A percentile compares a stretch with the other conserved stretches of the same genome.
Evolutionary conservation across 345 rosid species (phyloP).

Genomic region (Litchi chinensis): DNA sequence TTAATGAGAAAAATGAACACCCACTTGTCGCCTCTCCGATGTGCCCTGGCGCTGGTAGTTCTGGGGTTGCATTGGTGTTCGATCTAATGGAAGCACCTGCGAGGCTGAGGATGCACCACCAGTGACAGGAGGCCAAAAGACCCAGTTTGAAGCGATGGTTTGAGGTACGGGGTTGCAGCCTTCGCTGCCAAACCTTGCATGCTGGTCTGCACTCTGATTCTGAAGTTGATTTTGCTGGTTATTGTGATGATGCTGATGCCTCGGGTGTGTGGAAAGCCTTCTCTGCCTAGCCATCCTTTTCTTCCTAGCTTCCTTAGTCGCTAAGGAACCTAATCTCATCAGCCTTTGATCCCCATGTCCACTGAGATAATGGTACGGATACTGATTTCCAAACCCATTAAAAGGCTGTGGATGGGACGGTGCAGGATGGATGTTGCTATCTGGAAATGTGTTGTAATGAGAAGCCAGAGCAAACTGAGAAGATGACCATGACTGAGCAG

Average conservation of each 20-base stretch:
- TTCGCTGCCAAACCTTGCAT: constrained; percentile 44
- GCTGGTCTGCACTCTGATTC: constrained; percentile 35
- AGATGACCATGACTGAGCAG: constrained; percentile 49
- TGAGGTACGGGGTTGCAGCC: constrained; percentile 27
- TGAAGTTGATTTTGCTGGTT: constrained; percentile 46
- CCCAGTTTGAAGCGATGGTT: constrained; percentile 54
- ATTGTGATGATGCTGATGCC: constrained; percentile 33
- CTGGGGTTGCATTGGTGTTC: constrained; percentile 46
- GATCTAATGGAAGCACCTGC: constrained; percentile 37
- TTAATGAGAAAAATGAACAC: background rate
- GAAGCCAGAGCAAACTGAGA: constrained; percentile 49
- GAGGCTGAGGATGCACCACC: constrained; percentile 26
- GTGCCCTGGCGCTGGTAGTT: constrained; percentile 49
- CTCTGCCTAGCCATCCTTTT: constrained; percentile 98
- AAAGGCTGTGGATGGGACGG: constrained; percentile 40
- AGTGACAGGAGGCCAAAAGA: constrained; percentile 54
- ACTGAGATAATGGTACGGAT: constrained; percentile 48
- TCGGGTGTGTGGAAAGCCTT: constrained; percentile 58
- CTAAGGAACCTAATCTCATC: constrained; percentile 65
- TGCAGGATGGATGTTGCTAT: constrained; percentile 31
- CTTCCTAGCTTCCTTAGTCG: constrained; percentile 94
- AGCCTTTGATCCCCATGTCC: constrained; percentile 53
- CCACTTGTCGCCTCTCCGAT: constrained; percentile 75
- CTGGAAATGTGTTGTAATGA: constrained; percentile 34
- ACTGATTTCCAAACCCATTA: constrained; percentile 57